Base-by-base conservation (phyloP, 768 basidiomycete genomes). In the Panaeolus cyanescens region DNA sequence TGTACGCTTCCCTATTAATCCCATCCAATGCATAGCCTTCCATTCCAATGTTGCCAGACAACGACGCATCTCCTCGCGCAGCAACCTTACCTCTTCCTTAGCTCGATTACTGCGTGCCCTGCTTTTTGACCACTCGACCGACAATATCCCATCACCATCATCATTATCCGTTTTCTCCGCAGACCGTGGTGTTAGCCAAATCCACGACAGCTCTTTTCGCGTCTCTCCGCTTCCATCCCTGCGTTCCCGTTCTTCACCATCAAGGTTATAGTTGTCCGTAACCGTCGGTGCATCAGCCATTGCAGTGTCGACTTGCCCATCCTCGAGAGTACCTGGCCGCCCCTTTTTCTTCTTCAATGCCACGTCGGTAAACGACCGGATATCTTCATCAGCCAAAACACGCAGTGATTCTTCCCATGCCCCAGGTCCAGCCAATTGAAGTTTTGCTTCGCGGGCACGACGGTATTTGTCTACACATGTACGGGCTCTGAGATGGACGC, bases 11-110 rank as follows among this genome's bases (percentile, higher is more conserved):
- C 30, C 30, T 28, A 22, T 13, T n/a, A 4, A 25, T 19, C 2
- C 20, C 8, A 8, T n/a, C 71, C 70, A 71, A 58, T 56, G 61
- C 1, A 55, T 10, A 1, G 62, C 64, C 9, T 63, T 60, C 63
- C 64, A 63, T 9, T 54, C 4, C 1, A 71, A 36, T 22, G 67
- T 67, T 20, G n/a, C 32, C 22, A 56, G 12, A 0, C 60, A 39
- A 0, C 65, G 37, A 2, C 65, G 54, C 71, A 72, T 73, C 55
- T 72, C 71, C 58, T 72, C 70, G 17, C 54, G 28, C 9, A 72
- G 45, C 0, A 71, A 50, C 4, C 58, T 53, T 12, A 71, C 65
- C 53, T 71, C 70, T 20, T 71, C 71, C 0, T n/a, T 12, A 64
- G 68, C 69, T 4, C 59, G 62, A 3, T 56, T 33, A 0, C 58